Evolutionary conservation across 1,284 basidiomycete species (phyloP), one percentile per base, ranked within the genome.

Genomic region (Irpex rosettiformis): DNA sequence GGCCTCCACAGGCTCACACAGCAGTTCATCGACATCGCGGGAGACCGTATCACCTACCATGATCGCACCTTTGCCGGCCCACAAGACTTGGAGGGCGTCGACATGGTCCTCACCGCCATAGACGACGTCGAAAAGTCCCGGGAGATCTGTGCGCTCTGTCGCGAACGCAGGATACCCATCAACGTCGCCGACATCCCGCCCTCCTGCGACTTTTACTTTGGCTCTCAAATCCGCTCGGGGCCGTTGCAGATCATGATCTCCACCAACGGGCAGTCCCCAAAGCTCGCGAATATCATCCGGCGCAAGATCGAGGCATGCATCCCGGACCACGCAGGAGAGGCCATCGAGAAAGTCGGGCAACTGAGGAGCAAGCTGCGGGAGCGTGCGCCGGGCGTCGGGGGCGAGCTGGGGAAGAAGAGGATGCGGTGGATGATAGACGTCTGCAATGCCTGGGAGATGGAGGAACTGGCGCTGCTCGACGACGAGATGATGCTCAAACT

Each of bases 191-290:
- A 99, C 75, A 93, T 98, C 54, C 97, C 96, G 2, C 86, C 91
- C 52, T 83, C 86, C 58, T 99, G 96, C 79, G 96, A 99, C 75
- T 99, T 99, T 71, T 99, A 97, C 79, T 99, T 99, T 75, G 97
- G 97, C 49, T 91, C 93, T 1, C 91, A 96, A 70, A 88, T 98
- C 60, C 88, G 94, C 37, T 83, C 88, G 62, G 96, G 96, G 0
- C 94, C 96, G 0, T 75, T 99, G 40, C 95, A 98, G 75, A 87
- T 98, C 65, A 91, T 98, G 90, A 89, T 99, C 47, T 96, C 94
- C 7, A 99, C 97, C 1, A 94, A 93, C 58, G 97, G 97, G 25
- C 89, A 92, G 66, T 94, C 94, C 3, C 97, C 97, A 6, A 90
- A 93, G 70, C 81, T 98, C 63, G 94, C 96, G 4, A 90, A 89